Evolutionary conservation across 352 stramenopile species (phyloP).

Genomic region (Globisporangium abappressorium): DNA sequence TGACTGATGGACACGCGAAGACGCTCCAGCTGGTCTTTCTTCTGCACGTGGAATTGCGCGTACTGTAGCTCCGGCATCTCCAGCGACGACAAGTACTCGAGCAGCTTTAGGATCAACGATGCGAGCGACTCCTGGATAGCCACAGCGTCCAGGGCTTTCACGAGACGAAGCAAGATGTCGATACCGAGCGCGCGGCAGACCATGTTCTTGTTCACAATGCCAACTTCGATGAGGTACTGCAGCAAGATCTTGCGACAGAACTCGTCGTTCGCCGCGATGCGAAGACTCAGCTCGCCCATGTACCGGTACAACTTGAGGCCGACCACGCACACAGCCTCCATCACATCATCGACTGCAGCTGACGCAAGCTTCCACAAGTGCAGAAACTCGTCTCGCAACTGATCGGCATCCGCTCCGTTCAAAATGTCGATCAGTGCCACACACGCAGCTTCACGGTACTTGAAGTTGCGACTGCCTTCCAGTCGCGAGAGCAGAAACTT

Average conservation of each 20-base stretch:
- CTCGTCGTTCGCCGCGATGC: constrained; percentile 49
- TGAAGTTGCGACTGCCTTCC: constrained; percentile 71
- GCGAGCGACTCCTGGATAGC: constrained; percentile 59
- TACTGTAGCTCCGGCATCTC: constrained; percentile 85
- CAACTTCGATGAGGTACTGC: constrained; percentile 60
- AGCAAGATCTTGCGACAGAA: constrained; percentile 51
- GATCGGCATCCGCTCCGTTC: constrained; percentile 42
- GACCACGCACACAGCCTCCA: constrained; percentile 57
- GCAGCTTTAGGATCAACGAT: constrained; percentile 53
- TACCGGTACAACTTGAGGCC: constrained; percentile 76
- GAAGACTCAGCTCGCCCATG: constrained; percentile 70
- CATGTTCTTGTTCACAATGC: constrained; percentile 69
- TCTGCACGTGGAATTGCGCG: constrained; percentile 82
- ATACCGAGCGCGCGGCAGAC: constrained; percentile 67
- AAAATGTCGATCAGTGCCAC: constrained; percentile 61
- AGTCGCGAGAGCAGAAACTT: constrained; percentile 55
- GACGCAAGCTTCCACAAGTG: constrained; percentile 63
- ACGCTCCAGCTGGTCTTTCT: constrained; percentile 80
- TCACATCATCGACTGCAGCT: constrained; percentile 77
- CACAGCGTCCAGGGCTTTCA: constrained; percentile 54
- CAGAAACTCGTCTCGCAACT: constrained; percentile 49
- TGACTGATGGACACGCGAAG: constrained; percentile 78
- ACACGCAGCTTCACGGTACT: constrained; percentile 76
- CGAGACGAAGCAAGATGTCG: constrained; percentile 65
- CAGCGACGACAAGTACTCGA: constrained; percentile 80